These are phyloP conservation scores for Fusarium sororula DNA, from an alignment of 2,329 filamentous ascomycete species.

Conservation along the genomic window DNA sequence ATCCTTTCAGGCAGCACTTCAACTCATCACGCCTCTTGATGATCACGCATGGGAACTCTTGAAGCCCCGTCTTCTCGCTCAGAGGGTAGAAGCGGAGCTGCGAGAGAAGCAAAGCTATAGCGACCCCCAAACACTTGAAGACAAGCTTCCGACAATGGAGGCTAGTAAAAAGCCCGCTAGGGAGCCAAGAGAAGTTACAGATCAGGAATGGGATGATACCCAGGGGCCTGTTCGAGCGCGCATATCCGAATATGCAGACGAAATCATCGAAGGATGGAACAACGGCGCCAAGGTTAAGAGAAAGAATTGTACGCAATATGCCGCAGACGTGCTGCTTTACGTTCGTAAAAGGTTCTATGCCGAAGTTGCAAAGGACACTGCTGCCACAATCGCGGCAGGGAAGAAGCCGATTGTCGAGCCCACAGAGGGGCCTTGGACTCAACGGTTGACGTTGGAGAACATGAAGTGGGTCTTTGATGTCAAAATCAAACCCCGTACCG, in stretches of 20 bases:
- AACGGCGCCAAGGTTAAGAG: constrained; percentile 70
- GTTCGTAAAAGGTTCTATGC: constrained; percentile 74
- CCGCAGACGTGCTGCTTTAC: constrained; percentile 74
- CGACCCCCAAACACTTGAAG: constrained; percentile 48
- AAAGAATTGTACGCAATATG: constrained; percentile 73
- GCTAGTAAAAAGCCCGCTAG: neutral
- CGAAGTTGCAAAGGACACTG: constrained; percentile 63
- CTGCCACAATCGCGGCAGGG: constrained; percentile 56
- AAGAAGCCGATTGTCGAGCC: constrained; percentile 57
- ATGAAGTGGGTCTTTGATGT: constrained; percentile 88
- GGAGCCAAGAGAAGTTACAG: constrained; percentile 62
- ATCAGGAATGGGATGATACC: constrained; percentile 75
- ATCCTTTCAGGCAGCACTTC: constrained; percentile 77
- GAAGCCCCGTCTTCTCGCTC: constrained; percentile 71
- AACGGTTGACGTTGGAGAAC: constrained; percentile 78
- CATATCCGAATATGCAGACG: constrained; percentile 74
- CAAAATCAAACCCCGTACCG: constrained; percentile 76
- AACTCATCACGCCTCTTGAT: constrained; percentile 73
- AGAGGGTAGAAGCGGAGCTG: constrained; percentile 71
- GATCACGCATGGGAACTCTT: constrained; percentile 76
- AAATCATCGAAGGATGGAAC: constrained; percentile 74
- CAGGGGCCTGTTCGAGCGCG: constrained; percentile 73
- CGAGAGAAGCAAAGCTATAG: constrained; percentile 55
- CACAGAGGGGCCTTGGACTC: constrained; percentile 62
- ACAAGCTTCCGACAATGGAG: constrained; percentile 31